Evolutionary conservation across 805 yeast genomes (phyloP), one percentile per base, ranked within the genome.

Genomic region (Tetrapisispora fleetii): DNA sequence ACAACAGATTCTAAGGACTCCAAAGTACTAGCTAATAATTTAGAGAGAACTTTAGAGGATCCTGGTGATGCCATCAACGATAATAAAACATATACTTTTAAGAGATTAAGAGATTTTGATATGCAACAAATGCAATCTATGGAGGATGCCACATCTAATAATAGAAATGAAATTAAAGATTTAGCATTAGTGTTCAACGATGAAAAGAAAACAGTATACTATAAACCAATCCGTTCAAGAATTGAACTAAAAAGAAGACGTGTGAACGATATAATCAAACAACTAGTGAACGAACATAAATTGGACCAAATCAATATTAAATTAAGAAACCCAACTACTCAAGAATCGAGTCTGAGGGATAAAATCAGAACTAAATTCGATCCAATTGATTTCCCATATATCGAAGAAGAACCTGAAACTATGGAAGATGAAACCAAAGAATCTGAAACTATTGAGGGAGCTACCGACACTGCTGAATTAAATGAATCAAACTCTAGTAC

Each of bases 171-270:
- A 32, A 54, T 61, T 40, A 54, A 62, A 43, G 95, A 90, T 65
- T 64, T 90, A 53, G 80, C 84, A 1, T 68, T 90, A 43, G 76
- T 80, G 40, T 78, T 86, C 55, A 72, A 73, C 49, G 61, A 67
- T 27, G 78, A 73, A 42, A 74, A 71, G 46, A 77, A 76, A 43
- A 72, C 78, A 9, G 95, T 88, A 3, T 77, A 75, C 57, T 93
- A 84, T 63, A 79, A 84, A 50, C 96, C 97, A 9, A 70, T 91
- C 17, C 71, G 77, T 14, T 88, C 90, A 35, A 80, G 83, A 56
- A 75, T 87, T 40, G 93, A 83, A 55, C 78, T 93, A 62, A 88
- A 85, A 70, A 83, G 91, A 63, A 81, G 95, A 63, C 80, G 96
- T 66, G 79, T 88, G 14, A 82, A 64, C 48, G 69, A 66, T 39